A percentile compares a stretch with the other conserved stretches of the same genome.
Conservation (phyloP, 2,329 filamentous ascomycete genomes). For the Aspergillus pseudoviridinutans region DNA sequence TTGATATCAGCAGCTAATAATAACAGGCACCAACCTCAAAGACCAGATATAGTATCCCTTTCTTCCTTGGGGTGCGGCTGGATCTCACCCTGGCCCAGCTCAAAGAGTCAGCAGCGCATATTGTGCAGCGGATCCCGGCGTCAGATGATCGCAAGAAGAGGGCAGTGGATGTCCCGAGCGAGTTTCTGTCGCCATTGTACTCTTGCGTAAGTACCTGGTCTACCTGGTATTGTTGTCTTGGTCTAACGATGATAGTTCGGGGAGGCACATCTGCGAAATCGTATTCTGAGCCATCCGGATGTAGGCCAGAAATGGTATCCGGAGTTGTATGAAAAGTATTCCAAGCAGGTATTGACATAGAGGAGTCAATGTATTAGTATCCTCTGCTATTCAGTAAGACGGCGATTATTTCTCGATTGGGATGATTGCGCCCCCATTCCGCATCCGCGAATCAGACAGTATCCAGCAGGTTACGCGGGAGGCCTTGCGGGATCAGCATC, state of each 20-base stretch:
- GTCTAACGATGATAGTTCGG: constrained; percentile 26
- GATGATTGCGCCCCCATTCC: neutral
- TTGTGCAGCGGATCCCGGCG: constrained; percentile 26
- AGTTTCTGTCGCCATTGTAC: constrained; percentile 34
- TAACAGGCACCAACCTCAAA: constrained; percentile 19
- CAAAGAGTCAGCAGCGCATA: constrained; percentile 28
- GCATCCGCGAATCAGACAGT: neutral
- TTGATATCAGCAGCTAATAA: no score
- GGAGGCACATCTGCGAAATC: constrained; percentile 34
- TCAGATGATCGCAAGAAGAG: constrained; percentile 29
- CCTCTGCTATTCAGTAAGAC: neutral
- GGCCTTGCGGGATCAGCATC: neutral
- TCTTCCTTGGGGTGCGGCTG: constrained; percentile 52
- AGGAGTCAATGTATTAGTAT: neutral
- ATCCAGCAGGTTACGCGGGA: neutral
- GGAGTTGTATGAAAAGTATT: constrained; percentile 28
- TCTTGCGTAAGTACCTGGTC: constrained; percentile 34
- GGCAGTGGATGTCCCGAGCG: constrained; percentile 34
- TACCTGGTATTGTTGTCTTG: no score
- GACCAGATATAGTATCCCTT: constrained; percentile 48
- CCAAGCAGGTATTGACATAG: constrained; percentile 16
- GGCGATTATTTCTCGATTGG: neutral
- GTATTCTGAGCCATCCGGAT: constrained; percentile 35
- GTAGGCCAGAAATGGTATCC: constrained; percentile 35
- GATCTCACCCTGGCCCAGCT: constrained; percentile 47